Evolutionary conservation across 345 rosid genomes (phyloP).

Genomic region (Citropsis articulata): DNA sequence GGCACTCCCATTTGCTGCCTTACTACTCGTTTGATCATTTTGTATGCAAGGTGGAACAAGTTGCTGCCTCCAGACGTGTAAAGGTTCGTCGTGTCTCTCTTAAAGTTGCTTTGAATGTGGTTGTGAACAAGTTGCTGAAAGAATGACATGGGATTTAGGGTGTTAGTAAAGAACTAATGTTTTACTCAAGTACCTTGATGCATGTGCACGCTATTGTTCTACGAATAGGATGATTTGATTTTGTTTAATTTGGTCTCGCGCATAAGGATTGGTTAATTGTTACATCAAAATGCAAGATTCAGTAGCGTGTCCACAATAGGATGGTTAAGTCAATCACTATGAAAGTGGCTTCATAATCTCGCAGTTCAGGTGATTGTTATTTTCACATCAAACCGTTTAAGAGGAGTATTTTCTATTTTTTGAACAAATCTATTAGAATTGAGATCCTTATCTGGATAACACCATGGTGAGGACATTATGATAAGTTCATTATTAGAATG

Average conservation of each 20-base stretch:
- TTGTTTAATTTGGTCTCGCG: background rate
- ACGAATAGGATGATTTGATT: background rate
- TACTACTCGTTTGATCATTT: slow-evolving; percentile 85
- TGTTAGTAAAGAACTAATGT: background rate
- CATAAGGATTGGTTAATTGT: background rate
- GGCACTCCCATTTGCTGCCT: slow-evolving; percentile 82
- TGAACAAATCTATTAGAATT: no score
- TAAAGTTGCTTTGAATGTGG: background rate
- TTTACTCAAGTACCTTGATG: background rate
- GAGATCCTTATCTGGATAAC: background rate
- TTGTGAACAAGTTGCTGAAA: background rate
- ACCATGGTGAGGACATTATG: background rate
- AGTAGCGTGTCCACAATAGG: background rate
- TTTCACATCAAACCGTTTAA: no score
- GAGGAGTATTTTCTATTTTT: no score
- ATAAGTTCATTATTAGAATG: background rate
- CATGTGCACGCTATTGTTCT: background rate
- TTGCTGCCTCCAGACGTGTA: slow-evolving; percentile 67
- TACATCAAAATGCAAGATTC: background rate
- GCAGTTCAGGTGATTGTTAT: background rate
- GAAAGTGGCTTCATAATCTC: background rate
- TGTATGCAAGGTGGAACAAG: slow-evolving; percentile 75
- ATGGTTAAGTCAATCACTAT: background rate
- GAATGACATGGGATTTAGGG: background rate
- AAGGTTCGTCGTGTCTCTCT: slow-evolving; percentile 45